Base-by-base conservation (phyloP, 2,329 filamentous ascomycete species). In the Cladosporium oxysporum region DNA sequence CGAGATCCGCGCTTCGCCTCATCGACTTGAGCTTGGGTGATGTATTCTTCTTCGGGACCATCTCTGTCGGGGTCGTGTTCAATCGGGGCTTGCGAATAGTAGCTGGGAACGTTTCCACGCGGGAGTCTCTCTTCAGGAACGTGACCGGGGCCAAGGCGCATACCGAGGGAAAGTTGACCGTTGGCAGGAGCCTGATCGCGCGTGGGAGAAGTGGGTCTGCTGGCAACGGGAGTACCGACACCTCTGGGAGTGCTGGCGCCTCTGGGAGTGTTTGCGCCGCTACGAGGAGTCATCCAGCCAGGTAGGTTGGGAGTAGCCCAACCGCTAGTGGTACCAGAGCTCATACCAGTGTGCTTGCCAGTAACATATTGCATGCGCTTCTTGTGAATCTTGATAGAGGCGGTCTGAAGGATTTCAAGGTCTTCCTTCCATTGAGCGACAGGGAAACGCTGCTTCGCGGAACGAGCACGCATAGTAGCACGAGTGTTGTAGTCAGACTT, bases 351-450 rank as follows among this genome's bases (percentile, higher is more conserved):
- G 41, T 64, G 62, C 41, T 59, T 58, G 35, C 23, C 62, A 37
- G 62, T 64, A 16, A 64, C 62, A 23, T 50, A 59, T 53, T 58
- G 41, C 69, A 74, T 72, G 61, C 79, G 79, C 71, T 83, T 84
- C 69, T 82, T 77, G 72, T 85, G 83, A 18, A 87, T 81, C 60
- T 84, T 83, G 72, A 90, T 89, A 0, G 87, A 82, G 11, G 83
- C 86, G 16, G 79, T 79, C 71, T 90, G 87, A 21, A 90, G 80
- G 49, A 84, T 86, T 68, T 88, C 87, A 11, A 90, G 78, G 67
- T 88, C 86, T 71, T 88, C 84, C 61, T 88, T 81, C 88, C 88
- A 90, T 71, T 89, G 86, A 3, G 84, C 85, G 16, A 90, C 87
- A 18, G 88, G 88, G 77, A 90, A 90, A 33, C 88, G 83, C 72